Conservation (phyloP, 164 flowering plant species). For the Warburgia ugandensis region DNA sequence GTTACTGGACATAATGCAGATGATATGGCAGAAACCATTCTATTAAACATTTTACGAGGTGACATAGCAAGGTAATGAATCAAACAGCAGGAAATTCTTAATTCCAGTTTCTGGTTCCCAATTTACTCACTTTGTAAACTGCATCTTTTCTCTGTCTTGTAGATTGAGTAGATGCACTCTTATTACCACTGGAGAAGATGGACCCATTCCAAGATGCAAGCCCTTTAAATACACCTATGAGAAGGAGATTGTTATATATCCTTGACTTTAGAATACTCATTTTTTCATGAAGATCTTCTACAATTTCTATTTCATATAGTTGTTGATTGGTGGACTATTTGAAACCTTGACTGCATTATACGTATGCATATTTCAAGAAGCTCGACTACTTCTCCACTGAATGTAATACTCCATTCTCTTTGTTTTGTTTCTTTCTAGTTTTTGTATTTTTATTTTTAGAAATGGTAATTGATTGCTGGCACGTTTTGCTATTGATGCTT, state of each 20-base stretch:
- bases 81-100: too few relatives aligned
- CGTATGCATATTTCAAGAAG: conserved; percentile 98
- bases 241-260: conserved; percentile 99
- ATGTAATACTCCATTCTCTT: conserved; percentile 42
- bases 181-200: conserved; percentile 93
- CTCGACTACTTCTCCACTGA: conserved; percentile 99
- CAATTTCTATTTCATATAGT: not conserved
- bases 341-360: conserved; percentile 54
- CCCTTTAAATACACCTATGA: conserved; percentile 97
- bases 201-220: conserved; percentile 98
- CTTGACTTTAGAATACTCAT: conserved; percentile 24
- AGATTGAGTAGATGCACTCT: conserved; percentile 94
- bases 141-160: conserved; percentile 14
- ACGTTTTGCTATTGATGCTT: not conserved
- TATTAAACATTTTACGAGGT: conserved; percentile 86
- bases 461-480: not conserved
- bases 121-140: too few relatives aligned
- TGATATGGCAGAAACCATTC: conserved; percentile 97
- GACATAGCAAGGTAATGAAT: conserved; percentile 98
- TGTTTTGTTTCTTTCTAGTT: not conserved
- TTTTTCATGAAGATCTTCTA: conserved; percentile 7
- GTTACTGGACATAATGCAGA: conserved; percentile 98
- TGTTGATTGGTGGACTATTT: conserved; percentile 8
- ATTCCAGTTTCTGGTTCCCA: too few relatives aligned
- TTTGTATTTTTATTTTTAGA: not conserved